Conservation (phyloP, 1,284 basidiomycete species). For the Lentinula novae-zelandiae region DNA sequence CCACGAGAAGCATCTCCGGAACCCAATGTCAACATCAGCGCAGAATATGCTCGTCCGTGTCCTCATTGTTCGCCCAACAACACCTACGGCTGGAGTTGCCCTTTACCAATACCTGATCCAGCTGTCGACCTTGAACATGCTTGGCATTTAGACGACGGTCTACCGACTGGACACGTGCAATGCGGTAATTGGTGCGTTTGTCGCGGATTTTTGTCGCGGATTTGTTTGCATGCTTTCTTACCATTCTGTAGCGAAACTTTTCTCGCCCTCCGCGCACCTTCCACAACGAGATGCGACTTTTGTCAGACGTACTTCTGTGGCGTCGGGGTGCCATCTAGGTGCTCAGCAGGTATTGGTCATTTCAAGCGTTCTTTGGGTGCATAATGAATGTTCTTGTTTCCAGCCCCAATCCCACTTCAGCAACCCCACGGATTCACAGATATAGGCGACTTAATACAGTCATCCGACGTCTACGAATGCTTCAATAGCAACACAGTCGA, state of each 20-base stretch:
- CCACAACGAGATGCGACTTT: constrained; percentile 75
- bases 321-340: constrained; percentile 66
- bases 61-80: constrained; percentile 68
- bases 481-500: constrained; percentile 73
- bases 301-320: constrained; percentile 77
- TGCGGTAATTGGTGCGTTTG: constrained; percentile 69
- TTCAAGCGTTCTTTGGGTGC: background rate
- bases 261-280: constrained; percentile 62
- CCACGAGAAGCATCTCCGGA: constrained; percentile 73
- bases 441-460: constrained; percentile 67
- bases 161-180: constrained; percentile 68
- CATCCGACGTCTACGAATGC: constrained; percentile 68
- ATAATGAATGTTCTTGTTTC: constrained; percentile 22
- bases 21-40: constrained; percentile 57
- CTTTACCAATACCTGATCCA: constrained; percentile 70
- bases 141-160: constrained; percentile 69
- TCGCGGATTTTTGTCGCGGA: background rate
- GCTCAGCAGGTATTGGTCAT: constrained; percentile 23
- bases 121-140: constrained; percentile 58
- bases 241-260: constrained; percentile 55
- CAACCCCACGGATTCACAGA: constrained; percentile 67
- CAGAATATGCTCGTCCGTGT: constrained; percentile 67
- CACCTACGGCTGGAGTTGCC: constrained; percentile 67
- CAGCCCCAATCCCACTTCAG: constrained; percentile 51
- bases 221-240: background rate